phyloP scores from a whole-genome alignment of 495 filamentous ascomycete species.

The Penicillium pancosmium region DNA sequence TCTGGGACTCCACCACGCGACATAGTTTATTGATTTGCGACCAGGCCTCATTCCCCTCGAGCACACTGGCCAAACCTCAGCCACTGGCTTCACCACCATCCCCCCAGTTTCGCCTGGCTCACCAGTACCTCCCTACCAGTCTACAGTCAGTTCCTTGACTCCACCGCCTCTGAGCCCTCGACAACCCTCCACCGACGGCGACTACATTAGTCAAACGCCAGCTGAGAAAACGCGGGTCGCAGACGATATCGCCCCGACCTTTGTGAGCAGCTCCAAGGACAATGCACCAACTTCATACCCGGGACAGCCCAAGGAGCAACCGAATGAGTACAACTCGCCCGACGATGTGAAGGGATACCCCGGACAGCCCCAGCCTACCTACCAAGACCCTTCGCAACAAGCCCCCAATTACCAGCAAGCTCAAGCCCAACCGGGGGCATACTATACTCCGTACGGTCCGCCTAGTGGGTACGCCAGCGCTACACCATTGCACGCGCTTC shows the following conservation, averaged over 20 bases:
- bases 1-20: neutral
- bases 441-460: constrained; percentile 24
- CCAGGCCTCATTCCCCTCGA: constrained; percentile 6
- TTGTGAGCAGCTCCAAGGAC: neutral
- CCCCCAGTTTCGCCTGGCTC: neutral
- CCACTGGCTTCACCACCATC: neutral
- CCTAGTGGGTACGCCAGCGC: constrained; percentile 35
- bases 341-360: constrained; percentile 22
- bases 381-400: constrained; percentile 3
- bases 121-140: constrained; percentile 1
- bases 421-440: constrained; percentile 15
- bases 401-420: constrained; percentile 5
- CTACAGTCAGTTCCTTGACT: neutral
- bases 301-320: constrained; percentile 8
- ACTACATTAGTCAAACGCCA: neutral
- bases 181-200: neutral
- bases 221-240: constrained; percentile 8
- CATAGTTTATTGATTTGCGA: neutral
- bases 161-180: neutral
- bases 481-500: constrained; percentile 35
- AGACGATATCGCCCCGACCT: constrained; percentile 4
- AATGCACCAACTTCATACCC: constrained; percentile 2
- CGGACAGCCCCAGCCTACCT: constrained; percentile 17
- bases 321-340: neutral
- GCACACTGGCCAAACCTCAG: neutral